phyloP scores from a whole-genome alignment of 192 early-diverging fungal genomes.

The Entomortierella lignicola region DNA sequence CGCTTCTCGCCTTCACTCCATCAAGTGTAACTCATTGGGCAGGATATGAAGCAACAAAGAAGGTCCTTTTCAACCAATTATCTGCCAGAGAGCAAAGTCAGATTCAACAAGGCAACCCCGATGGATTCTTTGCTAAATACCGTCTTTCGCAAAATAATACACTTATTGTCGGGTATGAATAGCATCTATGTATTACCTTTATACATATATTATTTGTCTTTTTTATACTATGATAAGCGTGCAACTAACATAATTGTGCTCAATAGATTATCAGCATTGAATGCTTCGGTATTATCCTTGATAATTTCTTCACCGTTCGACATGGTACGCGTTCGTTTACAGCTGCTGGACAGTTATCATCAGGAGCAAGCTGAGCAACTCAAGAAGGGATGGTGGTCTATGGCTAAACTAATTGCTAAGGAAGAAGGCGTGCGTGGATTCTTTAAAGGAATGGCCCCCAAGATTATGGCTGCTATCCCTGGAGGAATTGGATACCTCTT shows the following conservation, averaged over 20 bases:
- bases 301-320: slow-evolving; percentile 40
- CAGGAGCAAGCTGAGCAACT: slow-evolving; percentile 38
- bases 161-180: slow-evolving; percentile 41
- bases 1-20: slow-evolving; percentile 32
- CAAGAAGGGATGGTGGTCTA: slow-evolving; percentile 52
- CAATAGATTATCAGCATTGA: slow-evolving; percentile 31
- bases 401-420: slow-evolving; percentile 61
- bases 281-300: slow-evolving; percentile 23
- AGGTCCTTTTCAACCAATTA: slow-evolving; percentile 30
- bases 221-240: neutral
- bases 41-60: slow-evolving; percentile 48
- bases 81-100: slow-evolving; percentile 29
- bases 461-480: slow-evolving; percentile 47
- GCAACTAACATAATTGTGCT: neutral
- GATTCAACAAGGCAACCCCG: slow-evolving; percentile 7
- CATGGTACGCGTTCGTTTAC: slow-evolving; percentile 49
- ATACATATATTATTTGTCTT: neutral
- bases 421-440: slow-evolving; percentile 83
- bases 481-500: slow-evolving; percentile 47
- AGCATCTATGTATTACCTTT: too few species aligned
- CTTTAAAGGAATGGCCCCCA: slow-evolving; percentile 84
- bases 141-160: slow-evolving; percentile 37
- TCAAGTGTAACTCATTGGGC: slow-evolving; percentile 46
- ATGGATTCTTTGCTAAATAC: slow-evolving; percentile 35
- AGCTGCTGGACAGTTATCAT: slow-evolving; percentile 38